Base-by-base conservation (phyloP, 352 stramenopile species). In the Phytophthora vignae region DNA sequence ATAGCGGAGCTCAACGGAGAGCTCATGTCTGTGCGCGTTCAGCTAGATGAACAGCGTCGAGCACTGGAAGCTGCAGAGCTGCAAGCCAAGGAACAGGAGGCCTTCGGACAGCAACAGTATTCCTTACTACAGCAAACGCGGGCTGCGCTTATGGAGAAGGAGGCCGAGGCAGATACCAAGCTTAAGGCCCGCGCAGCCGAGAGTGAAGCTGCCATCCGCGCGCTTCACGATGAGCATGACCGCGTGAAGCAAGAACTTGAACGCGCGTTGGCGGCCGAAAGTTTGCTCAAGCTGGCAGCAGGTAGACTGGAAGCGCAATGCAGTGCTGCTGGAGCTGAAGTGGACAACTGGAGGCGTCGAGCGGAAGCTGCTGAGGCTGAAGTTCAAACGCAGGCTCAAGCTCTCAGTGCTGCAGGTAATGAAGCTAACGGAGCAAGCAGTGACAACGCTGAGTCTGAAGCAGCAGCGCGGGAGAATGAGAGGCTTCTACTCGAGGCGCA, bases 1-100 rank as follows among this genome's bases (percentile, higher is more conserved):
- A 76, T 95, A 38, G 74, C 83, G 5, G 92, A 78, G 44, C 76
- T 92, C 14, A 86, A 81, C 19, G 85, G 85, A 49, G 89, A 94
- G 22, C 64, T 96, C 7, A 92, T 95, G 84, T 67, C 87, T 44
- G 76, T 85, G 1, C 92, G 87, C 48, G 86, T 96, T 0, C 89
- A 94, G 49, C 55, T 94, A 1, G 87, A 95, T 40, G 89, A 96
- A 36, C 71, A 84, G 17, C 90, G 88, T 21, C 80, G 89, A 11
- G 83, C 88, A 9, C 67, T 92, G 2, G 82, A 93, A 63, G 81
- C 75, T 5, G 90, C 87, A 4, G 87, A 93, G 29, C 74, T 92
- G 55, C 85, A 88, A 66, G 71, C 77, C 5, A 84, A 91, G 46
- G 87, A 95, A 27, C 84, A 90, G 64, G 78, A 93, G 38, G 60